Evolutionary conservation across 805 yeast genomes (phyloP).

Genomic region (Cyberlindnera xylosilytica): DNA sequence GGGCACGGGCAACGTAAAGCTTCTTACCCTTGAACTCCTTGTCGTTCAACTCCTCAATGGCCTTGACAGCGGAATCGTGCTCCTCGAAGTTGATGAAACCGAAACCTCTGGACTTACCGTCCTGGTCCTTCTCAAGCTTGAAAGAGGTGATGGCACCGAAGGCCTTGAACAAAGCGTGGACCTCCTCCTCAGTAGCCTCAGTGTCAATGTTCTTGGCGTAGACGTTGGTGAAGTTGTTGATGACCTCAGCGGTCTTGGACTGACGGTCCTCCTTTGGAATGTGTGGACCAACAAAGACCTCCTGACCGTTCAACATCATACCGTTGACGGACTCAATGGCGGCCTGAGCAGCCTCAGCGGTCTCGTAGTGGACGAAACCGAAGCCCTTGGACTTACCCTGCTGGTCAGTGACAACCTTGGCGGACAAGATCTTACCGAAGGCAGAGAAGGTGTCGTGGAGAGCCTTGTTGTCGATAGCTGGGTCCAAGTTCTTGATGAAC

Average conservation of each 20-base stretch:
- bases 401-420: constrained; percentile 96
- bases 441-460: constrained; percentile 97
- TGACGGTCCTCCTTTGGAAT: constrained; percentile 90
- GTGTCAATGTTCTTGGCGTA: constrained; percentile 86
- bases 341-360: constrained; percentile 85
- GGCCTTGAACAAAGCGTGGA: constrained; percentile 66
- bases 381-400: constrained; percentile 90
- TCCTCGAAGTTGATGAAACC: constrained; percentile 90
- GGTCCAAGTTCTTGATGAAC: constrained; percentile 97
- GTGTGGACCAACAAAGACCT: constrained; percentile 95
- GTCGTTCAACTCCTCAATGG: constrained; percentile 90
- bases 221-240: constrained; percentile 93
- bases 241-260: constrained; percentile 84
- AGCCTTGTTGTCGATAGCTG: constrained; percentile 98
- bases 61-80: constrained; percentile 86
- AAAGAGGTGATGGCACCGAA: constrained; percentile 84
- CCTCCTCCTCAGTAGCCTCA: constrained; percentile 67
- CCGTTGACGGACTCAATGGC: constrained; percentile 98
- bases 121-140: constrained; percentile 70
- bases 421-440: constrained; percentile 91
- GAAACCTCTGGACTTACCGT: constrained; percentile 91
- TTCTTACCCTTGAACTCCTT: constrained; percentile 79
- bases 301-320: constrained; percentile 94
- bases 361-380: constrained; percentile 96
- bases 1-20: constrained; percentile 97